Evolutionary conservation across 306 rosid genomes (phyloP).

Genomic region (Acacia crassicarpa): DNA sequence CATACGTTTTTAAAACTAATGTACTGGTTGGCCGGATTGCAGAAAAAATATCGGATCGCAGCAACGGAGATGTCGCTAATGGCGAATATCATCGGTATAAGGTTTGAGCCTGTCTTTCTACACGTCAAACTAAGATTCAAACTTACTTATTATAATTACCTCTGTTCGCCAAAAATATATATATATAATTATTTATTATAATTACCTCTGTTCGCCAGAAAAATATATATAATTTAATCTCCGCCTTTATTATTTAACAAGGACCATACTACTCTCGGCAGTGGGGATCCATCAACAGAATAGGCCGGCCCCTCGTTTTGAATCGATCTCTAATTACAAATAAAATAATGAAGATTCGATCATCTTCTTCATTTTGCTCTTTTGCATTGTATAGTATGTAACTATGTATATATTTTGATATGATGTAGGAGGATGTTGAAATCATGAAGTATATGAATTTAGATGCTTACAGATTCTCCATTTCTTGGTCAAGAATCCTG

Average conservation of each 20-base stretch:
- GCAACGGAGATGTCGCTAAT: slow-evolving; percentile 44
- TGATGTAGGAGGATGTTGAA: slow-evolving; percentile 56
- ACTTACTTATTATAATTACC: no score
- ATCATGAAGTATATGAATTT: slow-evolving; percentile 53
- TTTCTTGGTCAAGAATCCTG: slow-evolving; percentile 68
- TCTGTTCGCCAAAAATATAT: no score
- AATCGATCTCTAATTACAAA: neutral
- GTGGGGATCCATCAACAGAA: neutral
- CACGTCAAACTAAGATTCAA: neutral
- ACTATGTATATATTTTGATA: neutral
- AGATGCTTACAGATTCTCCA: slow-evolving; percentile 72
- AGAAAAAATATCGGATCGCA: slow-evolving; percentile 46
- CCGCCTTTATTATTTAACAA: neutral
- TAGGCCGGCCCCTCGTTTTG: neutral
- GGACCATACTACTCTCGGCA: neutral
- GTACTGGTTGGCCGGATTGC: neutral
- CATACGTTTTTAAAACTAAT: neutral
- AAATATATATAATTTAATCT: no score
- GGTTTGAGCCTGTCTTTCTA: slow-evolving; percentile 13
- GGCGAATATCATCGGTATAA: slow-evolving; percentile 52
- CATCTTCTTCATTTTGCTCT: no score
- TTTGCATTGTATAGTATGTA: no score
- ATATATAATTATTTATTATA: no score
- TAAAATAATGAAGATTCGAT: neutral
- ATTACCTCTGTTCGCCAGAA: no score